A percentile compares a stretch with the other conserved stretches of the same genome.
Evolutionary conservation across 2,329 filamentous ascomycete species (phyloP).

Genomic region (Polytolypa hystricis): DNA sequence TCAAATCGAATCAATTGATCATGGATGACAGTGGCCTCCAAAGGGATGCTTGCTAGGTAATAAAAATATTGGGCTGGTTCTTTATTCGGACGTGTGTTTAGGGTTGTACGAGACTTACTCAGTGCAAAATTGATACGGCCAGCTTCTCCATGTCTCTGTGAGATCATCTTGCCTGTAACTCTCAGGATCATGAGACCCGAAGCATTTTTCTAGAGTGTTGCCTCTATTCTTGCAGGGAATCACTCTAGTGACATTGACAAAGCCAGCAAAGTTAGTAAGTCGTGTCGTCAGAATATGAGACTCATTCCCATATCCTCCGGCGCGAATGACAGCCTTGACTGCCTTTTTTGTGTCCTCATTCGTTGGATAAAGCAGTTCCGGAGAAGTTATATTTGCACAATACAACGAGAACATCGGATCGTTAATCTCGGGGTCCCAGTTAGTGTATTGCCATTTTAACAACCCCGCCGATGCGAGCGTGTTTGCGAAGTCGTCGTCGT

Average conservation of each 20-base stretch:
- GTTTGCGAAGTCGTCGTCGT: conserved; percentile 44
- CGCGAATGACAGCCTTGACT: conserved; percentile 35
- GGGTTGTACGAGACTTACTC: conserved; percentile 18
- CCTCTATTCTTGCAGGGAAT: conserved; percentile 25
- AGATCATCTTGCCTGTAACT: conserved; percentile 37
- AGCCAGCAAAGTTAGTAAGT: conserved; percentile 48
- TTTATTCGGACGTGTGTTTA: not conserved
- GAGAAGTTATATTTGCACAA: conserved; percentile 45
- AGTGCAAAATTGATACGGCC: conserved; percentile 49
- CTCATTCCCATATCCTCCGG: conserved; percentile 38
- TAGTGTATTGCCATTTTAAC: conserved; percentile 42
- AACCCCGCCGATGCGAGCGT: conserved; percentile 34
- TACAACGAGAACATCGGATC: conserved; percentile 40
- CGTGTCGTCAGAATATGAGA: conserved; percentile 35
- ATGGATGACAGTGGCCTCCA: not conserved
- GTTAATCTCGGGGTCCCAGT: conserved; percentile 49
- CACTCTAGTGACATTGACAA: conserved; percentile 37
- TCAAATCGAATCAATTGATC: conserved; percentile 1
- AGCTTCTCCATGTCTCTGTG: conserved; percentile 37
- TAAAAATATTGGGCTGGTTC: not conserved
- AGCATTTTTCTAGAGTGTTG: conserved; percentile 41
- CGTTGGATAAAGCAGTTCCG: conserved; percentile 32
- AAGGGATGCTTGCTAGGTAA: too few relatives aligned
- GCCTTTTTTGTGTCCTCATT: conserved; percentile 27
- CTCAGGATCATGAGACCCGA: conserved; percentile 37